phyloP scores from a whole-genome alignment of 1,139 yeast genomes.

The Kurtzmaniella natalensis region DNA sequence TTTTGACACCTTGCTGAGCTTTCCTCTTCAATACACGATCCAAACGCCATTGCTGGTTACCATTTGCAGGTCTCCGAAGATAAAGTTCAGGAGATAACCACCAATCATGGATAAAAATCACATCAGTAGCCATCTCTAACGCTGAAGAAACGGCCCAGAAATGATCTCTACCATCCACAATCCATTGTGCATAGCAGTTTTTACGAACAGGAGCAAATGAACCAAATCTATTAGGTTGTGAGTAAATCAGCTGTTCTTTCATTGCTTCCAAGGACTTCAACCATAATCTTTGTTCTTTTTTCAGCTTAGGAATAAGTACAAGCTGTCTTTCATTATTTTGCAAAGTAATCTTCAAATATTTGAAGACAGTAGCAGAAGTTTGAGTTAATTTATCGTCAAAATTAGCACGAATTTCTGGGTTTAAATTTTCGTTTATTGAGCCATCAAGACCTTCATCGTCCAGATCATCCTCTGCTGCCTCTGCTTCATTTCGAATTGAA shows the following conservation, averaged over 20 bases:
- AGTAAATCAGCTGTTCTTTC: constrained; percentile 69
- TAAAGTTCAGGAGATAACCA: constrained; percentile 96
- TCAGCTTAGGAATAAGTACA: constrained; percentile 69
- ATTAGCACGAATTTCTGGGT: constrained; percentile 23
- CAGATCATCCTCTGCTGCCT: constrained; percentile 26
- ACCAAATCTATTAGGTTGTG: constrained; percentile 67
- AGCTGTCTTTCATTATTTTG: constrained; percentile 78
- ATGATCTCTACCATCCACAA: constrained; percentile 95
- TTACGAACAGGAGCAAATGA: constrained; percentile 91
- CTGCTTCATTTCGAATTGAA: constrained; percentile 13
- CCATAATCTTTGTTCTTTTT: constrained; percentile 72
- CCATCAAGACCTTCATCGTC: constrained; percentile 36
- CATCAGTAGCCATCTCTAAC: constrained; percentile 89
- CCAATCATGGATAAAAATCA: constrained; percentile 96
- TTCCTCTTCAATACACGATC: constrained; percentile 85
- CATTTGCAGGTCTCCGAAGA: constrained; percentile 89
- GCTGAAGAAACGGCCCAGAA: constrained; percentile 96
- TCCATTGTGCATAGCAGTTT: constrained; percentile 90
- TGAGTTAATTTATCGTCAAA: constrained; percentile 17
- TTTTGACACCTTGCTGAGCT: constrained; percentile 93
- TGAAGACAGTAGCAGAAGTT: constrained; percentile 22
- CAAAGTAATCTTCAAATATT: constrained; percentile 56
- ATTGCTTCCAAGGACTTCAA: constrained; percentile 65
- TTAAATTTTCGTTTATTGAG: constrained; percentile 36
- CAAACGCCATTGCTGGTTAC: constrained; percentile 90